phyloP scores from a whole-genome alignment of 2,329 filamentous ascomycete genomes.

The Lomentospora prolificans region DNA sequence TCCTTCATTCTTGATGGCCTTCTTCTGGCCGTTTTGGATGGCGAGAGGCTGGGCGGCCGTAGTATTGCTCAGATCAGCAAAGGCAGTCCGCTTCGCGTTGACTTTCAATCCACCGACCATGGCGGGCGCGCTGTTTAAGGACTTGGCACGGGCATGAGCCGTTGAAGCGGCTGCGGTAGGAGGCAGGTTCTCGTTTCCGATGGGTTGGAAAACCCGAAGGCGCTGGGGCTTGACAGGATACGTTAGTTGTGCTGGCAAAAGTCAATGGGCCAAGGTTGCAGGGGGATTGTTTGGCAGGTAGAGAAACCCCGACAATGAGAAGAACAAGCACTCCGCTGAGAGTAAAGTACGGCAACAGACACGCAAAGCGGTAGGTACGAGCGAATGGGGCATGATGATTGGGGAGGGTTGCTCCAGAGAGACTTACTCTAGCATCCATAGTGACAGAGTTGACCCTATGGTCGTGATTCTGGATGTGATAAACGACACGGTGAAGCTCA shows the following conservation, averaged over 20 bases:
- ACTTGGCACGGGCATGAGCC: slow-evolving; percentile 15
- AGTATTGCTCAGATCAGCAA: slow-evolving; percentile 75
- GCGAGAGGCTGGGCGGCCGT: slow-evolving; percentile 22
- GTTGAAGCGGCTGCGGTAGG: slow-evolving; percentile 44
- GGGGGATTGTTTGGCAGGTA: background rate
- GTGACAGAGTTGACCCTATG: background rate
- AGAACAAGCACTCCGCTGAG: too few relatives aligned
- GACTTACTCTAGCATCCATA: slow-evolving; percentile 10
- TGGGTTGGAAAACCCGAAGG: slow-evolving; percentile 37
- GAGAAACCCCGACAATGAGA: too few relatives aligned
- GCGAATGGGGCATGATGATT: too few relatives aligned
- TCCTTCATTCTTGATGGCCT: slow-evolving; percentile 8
- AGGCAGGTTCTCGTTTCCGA: slow-evolving; percentile 59
- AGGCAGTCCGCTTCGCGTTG: slow-evolving; percentile 64
- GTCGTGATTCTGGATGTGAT: background rate
- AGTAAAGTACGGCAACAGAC: too few relatives aligned
- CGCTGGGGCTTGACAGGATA: slow-evolving; percentile 24
- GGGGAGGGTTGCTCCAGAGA: too few relatives aligned
- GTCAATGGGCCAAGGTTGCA: too few relatives aligned
- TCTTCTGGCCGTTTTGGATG: slow-evolving; percentile 9
- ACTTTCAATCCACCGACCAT: slow-evolving; percentile 48
- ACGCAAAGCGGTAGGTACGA: too few relatives aligned
- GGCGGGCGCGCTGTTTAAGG: slow-evolving; percentile 23
- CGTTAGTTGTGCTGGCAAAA: background rate
- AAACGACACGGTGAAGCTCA: too few relatives aligned